Evolutionary conservation across 176 grass and related monocot species (phyloP), one percentile per base, ranked within the genome.

Genomic region (Eleusine indica): DNA sequence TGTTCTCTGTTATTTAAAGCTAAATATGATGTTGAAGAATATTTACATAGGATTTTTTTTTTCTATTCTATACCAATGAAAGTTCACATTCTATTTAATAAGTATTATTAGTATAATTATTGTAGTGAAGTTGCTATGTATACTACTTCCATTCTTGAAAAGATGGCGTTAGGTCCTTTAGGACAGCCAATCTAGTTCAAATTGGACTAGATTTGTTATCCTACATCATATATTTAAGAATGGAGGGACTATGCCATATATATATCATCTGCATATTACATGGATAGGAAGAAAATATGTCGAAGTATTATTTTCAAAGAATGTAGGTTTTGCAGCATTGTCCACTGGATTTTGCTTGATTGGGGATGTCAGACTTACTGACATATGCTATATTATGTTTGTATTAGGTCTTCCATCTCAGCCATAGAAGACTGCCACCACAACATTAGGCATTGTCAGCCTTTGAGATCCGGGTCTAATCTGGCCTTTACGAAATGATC

Each of bases 331-430:
- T 67, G 7, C 44, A 40, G 54, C 41, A 6, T 63, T 85, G 30
- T 62, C 40, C 58, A 7, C 3, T 17, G 48, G 5, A 80, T 70
- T 87, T 16, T 19, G 28, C 48, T 77, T 35, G 11, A 49, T 46
- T 75, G 40, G 0, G 11, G n/a, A 61, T 1, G 6, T 62, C 21
- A 71, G 6, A 52, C 13, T 73, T 58, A 48, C 54, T 80, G 52
- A 76, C 42, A 48, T 47, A 35, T 76, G 68, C 29, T 28, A 16
- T 76, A 0, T 49, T 67, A 57, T 85, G 38, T 28, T 60, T 75
- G 19, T 71, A 46, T 35, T 7, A 72, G 53, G 42, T 82, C 21
- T 70, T 76, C 46, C 49, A 21, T 67, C 22, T 32, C 41, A 57
- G 61, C 18, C 35, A 75, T 37, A 29, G 63, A 76, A 76, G 41